Conservation (phyloP, 225 moss, liverwort and hornwort genomes). For the Takakia lepidozioides region DNA sequence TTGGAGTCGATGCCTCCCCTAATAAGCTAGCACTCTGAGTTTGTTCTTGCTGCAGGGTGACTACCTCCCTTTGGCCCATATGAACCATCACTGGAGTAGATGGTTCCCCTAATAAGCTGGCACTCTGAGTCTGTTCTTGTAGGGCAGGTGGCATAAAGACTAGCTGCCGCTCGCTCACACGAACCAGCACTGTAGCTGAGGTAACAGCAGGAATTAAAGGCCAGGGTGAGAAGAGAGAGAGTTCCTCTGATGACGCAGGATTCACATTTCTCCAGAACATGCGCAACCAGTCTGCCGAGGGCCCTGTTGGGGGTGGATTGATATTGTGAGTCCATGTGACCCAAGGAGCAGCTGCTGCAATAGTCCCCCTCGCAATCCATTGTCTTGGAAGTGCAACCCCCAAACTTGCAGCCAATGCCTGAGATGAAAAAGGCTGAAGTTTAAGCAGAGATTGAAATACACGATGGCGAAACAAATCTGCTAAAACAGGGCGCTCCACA, state of each 20-base stretch:
- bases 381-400: constrained; percentile 51
- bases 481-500: constrained; percentile 56
- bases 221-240: constrained; percentile 59
- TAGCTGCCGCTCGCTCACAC: constrained; percentile 57
- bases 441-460: constrained; percentile 48
- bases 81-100: too few relatives aligned
- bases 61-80: too few relatives aligned
- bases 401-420: constrained; percentile 61
- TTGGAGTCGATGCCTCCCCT: constrained; percentile 7
- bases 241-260: constrained; percentile 40
- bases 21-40: constrained; percentile 2
- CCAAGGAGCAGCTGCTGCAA: constrained; percentile 50
- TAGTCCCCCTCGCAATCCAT: constrained; percentile 50
- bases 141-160: constrained; percentile 69
- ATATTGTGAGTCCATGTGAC: constrained; percentile 56
- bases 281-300: constrained; percentile 67
- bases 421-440: constrained; percentile 59
- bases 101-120: constrained; percentile 11
- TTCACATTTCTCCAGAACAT: constrained; percentile 69
- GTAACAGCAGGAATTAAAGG: constrained; percentile 67
- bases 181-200: constrained; percentile 49
- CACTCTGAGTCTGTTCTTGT: constrained; percentile 8
- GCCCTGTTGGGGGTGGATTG: constrained; percentile 27
- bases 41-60: constrained; percentile 16
- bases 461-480: constrained; percentile 51